Evolutionary conservation across 2,329 filamentous ascomycete genomes (phyloP), one percentile per base, ranked within the genome.

Genomic region (Sporothrix euskadiensis): DNA sequence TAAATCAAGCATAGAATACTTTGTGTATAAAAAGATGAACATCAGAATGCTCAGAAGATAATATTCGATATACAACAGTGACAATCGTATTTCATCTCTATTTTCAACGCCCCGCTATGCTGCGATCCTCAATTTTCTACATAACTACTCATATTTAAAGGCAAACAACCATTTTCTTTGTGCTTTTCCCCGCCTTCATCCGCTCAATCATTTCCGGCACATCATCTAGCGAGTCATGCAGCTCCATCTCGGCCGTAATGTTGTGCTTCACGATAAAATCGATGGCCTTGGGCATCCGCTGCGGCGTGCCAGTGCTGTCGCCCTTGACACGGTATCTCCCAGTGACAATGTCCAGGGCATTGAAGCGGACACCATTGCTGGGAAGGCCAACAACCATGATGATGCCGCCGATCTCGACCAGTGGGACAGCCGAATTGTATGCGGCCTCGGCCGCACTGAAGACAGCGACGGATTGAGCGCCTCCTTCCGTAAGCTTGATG

Each of bases 341-440:
- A 81, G 80, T 0, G 81, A 79, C 44, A 84, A 77, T 52, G 83
- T 82, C 75, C 82, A 81, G 3, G 80, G 80, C 22, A 78, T 80
- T 79, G 78, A 19, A 84, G 72, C 5, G 79, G 77, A 63, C 35
- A 8, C 59, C 59, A 32, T 63, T 63, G 68, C 82, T 80, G 1
- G 79, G 77, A 4, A 84, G 81, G 1, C 83, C 83, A 66, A 84
- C 80, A 6, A 84, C 78, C 83, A 84, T 83, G 61, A 85, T 74
- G 4, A 82, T 77, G 8, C 83, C 83, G 12, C 81, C 80, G 1
- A 82, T 32, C 59, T 63, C 59, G 19, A 63, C 59, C 16, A 63
- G 59, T 19, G 59, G 59, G n/a, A 41, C 32, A 3, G 59, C 59
- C 35, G 59, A 63, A n/a, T 63, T 32, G 59, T 77, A 54, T 80